These are phyloP conservation scores for Maudiozyma bulderi DNA, from an alignment of 805 yeast species.

Conservation along the genomic window DNA sequence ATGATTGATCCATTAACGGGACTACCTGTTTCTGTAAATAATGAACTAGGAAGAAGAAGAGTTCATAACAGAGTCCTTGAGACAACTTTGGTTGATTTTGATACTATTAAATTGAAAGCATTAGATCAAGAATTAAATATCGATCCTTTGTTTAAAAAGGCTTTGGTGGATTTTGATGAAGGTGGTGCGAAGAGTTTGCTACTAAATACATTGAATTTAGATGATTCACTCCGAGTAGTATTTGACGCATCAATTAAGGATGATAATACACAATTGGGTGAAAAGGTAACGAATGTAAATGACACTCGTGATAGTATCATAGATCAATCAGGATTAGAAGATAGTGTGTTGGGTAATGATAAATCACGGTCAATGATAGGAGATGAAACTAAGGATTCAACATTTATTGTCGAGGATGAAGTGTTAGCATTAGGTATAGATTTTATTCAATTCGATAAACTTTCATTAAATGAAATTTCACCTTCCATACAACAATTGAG, in stretches of 20 bases:
- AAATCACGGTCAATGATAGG: not conserved
- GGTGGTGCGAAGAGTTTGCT: conserved; percentile 70
- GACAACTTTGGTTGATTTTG: conserved; percentile 45
- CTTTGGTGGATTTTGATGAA: conserved; percentile 70
- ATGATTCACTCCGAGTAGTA: conserved; percentile 45
- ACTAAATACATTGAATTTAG: conserved; percentile 50
- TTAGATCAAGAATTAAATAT: conserved; percentile 56
- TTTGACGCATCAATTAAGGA: conserved; percentile 48
- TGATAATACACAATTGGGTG: conserved; percentile 12
- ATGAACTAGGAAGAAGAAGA: conserved; percentile 19
- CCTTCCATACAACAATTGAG: conserved; percentile 61
- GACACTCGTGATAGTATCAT: not conserved
- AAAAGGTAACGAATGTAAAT: conserved; percentile 9
- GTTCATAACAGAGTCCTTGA: conserved; percentile 24
- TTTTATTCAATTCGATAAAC: conserved; percentile 21
- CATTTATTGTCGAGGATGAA: conserved; percentile 21
- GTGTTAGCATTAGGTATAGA: conserved; percentile 29
- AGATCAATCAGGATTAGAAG: not conserved
- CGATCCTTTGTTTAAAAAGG: conserved; percentile 68
- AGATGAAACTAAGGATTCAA: conserved; percentile 3
- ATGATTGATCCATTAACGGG: conserved; percentile 29
- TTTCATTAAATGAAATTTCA: conserved; percentile 40
- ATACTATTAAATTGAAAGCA: conserved; percentile 41
- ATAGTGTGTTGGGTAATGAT: not conserved
- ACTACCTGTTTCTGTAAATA: conserved; percentile 22